phyloP scores from a whole-genome alignment of 2,329 filamentous ascomycete genomes.

The Cladosporium cucumerinum region DNA sequence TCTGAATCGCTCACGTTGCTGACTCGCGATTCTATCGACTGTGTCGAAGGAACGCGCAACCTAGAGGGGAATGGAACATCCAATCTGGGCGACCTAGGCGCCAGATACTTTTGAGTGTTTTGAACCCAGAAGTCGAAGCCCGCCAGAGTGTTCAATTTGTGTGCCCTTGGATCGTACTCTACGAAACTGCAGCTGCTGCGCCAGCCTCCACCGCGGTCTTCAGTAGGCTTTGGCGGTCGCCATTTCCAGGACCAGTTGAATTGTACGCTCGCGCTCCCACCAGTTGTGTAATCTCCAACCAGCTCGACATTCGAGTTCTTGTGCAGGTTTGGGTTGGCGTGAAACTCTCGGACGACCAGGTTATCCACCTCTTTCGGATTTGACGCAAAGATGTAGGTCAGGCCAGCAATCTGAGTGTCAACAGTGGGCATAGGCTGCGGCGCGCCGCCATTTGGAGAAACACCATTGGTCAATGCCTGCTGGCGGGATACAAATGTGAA shows the following conservation, averaged over 20 bases:
- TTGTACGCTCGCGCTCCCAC: slow-evolving; percentile 75
- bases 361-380: slow-evolving; percentile 86
- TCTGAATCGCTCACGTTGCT: slow-evolving; percentile 61
- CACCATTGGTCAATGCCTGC: slow-evolving; percentile 36
- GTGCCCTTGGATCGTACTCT: slow-evolving; percentile 91
- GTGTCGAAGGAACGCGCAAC: slow-evolving; percentile 42
- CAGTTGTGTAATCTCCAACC: slow-evolving; percentile 86
- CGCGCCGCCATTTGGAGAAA: slow-evolving; percentile 18
- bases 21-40: slow-evolving; percentile 77
- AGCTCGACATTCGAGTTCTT: slow-evolving; percentile 95
- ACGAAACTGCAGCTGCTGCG: slow-evolving; percentile 95
- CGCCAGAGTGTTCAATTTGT: slow-evolving; percentile 81
- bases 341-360: slow-evolving; percentile 89
- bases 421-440: slow-evolving; percentile 34
- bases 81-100: slow-evolving; percentile 64
- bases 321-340: slow-evolving; percentile 94
- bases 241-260: slow-evolving; percentile 98
- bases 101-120: slow-evolving; percentile 46
- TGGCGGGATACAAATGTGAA: slow-evolving; percentile 80
- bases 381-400: slow-evolving; percentile 90
- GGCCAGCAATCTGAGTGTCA: slow-evolving; percentile 78
- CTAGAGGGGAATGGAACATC: slow-evolving; percentile 59
- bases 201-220: slow-evolving; percentile 89
- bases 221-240: slow-evolving; percentile 77
- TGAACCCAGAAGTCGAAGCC: slow-evolving; percentile 96